Conservation (phyloP, 345 rosid genomes). For the Gossypium arboreum region DNA sequence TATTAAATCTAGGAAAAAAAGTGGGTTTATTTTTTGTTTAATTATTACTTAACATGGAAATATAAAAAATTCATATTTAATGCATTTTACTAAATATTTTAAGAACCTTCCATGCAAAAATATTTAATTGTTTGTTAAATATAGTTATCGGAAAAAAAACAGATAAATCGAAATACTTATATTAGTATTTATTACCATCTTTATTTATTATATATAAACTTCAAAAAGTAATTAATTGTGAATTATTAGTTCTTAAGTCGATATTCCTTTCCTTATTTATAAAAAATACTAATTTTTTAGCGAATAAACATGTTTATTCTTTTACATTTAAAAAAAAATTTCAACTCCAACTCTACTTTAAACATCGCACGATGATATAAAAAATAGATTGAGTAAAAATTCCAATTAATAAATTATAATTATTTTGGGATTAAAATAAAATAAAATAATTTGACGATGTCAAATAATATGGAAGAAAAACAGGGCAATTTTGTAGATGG, state of each 20-base stretch:
- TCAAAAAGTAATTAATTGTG: background rate
- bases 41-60: background rate
- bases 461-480: background rate
- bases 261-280: too few species aligned
- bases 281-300: too few species aligned
- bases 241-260: too few species aligned
- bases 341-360: too few species aligned
- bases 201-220: background rate
- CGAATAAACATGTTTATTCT: too few species aligned
- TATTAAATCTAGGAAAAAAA: background rate
- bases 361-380: too few species aligned
- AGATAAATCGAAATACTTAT: too few species aligned
- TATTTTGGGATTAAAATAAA: background rate
- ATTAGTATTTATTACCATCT: background rate
- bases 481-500: background rate
- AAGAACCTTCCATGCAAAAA: background rate
- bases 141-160: background rate
- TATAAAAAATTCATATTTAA: background rate
- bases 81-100: background rate
- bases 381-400: background rate
- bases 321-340: too few species aligned
- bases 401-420: background rate
- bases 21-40: background rate
- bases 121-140: background rate
- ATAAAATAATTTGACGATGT: background rate